Conservation (phyloP, 495 filamentous ascomycete genomes). For the Penicillium ochrochloron region DNA sequence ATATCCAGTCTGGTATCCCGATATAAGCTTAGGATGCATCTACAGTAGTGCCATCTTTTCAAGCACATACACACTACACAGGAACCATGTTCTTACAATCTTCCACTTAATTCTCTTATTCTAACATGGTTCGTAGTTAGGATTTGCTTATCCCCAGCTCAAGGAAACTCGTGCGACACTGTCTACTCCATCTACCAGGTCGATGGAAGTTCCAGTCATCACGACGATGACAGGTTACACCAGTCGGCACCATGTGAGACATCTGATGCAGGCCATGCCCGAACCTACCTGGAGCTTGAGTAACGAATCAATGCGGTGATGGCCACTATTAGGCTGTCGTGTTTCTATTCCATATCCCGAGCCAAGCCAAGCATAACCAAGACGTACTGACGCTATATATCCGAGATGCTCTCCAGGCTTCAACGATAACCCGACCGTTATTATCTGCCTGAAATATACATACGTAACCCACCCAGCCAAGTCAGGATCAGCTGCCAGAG, state of each 20-base stretch:
- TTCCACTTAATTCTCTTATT: background rate
- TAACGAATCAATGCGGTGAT: constrained; percentile 5
- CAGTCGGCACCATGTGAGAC: constrained; percentile 39
- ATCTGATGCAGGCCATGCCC: constrained; percentile 35
- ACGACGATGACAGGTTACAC: constrained; percentile 25
- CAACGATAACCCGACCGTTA: background rate
- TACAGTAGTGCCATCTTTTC: background rate
- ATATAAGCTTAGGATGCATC: background rate
- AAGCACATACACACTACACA: background rate
- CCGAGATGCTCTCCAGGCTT: background rate
- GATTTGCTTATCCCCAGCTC: background rate
- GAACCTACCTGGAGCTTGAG: constrained; percentile 14
- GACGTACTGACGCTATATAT: background rate
- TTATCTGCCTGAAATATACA: background rate
- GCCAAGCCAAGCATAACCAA: background rate
- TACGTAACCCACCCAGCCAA: constrained; percentile 27
- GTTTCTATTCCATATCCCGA: background rate
- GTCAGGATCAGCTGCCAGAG: constrained; percentile 30
- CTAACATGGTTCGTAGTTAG: background rate
- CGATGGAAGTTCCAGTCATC: constrained; percentile 24
- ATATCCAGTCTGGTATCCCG: background rate
- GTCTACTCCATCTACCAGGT: constrained; percentile 28
- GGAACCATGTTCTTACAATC: background rate
- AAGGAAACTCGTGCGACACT: constrained; percentile 23
- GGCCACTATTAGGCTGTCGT: constrained; percentile 4